These are phyloP conservation scores for Taiozyma sp. DNA, from an alignment of 1,139 yeast genomes.

Conservation along the genomic window DNA sequence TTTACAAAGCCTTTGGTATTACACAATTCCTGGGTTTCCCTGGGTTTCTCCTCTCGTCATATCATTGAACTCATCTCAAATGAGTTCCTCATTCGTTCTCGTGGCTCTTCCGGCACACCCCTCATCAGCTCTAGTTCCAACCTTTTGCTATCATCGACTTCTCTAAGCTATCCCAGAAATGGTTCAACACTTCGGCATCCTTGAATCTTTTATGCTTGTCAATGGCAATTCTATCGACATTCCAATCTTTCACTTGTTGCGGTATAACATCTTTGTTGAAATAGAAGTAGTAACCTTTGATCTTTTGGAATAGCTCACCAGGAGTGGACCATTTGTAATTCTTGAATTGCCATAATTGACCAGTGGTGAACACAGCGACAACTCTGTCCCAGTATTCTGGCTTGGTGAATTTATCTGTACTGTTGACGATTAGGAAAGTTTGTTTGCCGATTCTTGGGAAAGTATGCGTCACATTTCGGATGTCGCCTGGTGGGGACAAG, in stretches of 20 bases:
- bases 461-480: conserved; percentile 39
- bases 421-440: conserved; percentile 76
- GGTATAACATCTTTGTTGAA: conserved; percentile 82
- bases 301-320: conserved; percentile 70
- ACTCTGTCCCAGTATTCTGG: conserved; percentile 98
- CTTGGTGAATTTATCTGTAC: conserved; percentile 81
- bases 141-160: conserved; percentile 47
- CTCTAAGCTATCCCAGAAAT: conserved; percentile 76
- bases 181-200: conserved; percentile 81
- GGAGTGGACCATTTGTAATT: conserved; percentile 84
- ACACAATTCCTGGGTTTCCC: not conserved
- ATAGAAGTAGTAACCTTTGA: conserved; percentile 75
- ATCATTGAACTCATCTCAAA: conserved; percentile 1
- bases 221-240: conserved; percentile 68
- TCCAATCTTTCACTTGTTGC: conserved; percentile 75
- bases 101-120: too few species aligned
- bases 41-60: not conserved
- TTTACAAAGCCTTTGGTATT: not conserved
- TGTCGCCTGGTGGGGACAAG: conserved; percentile 21
- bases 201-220: conserved; percentile 84
- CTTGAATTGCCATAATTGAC: conserved; percentile 95
- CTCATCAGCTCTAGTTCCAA: conserved; percentile 13
- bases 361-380: conserved; percentile 92
- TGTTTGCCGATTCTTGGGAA: conserved; percentile 53
- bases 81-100: not conserved